Evolutionary conservation across 2,329 filamentous ascomycete species (phyloP).

Genomic region (Ceratocystis destructans): DNA sequence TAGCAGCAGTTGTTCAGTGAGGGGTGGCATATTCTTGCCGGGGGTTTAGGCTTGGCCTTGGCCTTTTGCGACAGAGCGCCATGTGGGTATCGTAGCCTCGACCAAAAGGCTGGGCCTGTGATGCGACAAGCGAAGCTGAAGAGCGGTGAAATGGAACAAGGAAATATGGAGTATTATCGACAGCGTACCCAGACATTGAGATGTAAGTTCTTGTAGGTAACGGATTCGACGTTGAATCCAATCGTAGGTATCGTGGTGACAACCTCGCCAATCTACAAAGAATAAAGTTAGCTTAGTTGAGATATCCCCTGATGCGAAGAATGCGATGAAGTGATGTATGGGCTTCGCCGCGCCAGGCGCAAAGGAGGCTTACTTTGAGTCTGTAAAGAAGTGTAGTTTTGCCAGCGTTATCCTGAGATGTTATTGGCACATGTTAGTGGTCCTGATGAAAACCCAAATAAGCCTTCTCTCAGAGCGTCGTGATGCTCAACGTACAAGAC

Average conservation of each 20-base stretch:
- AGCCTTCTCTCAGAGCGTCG: background rate
- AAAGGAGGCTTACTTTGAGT: constrained; percentile 53
- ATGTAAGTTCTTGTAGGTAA: constrained; percentile 95
- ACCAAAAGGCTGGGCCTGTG: constrained; percentile 1
- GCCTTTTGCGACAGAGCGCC: background rate
- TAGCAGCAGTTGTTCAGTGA: constrained; percentile 17
- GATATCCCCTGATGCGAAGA: background rate
- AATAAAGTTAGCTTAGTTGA: constrained; percentile 15
- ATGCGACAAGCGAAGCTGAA: background rate
- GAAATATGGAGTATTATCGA: background rate
- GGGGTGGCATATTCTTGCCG: too few relatives aligned
- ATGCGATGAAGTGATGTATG: constrained; percentile 9
- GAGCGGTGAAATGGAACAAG: background rate
- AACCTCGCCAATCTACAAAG: constrained; percentile 76
- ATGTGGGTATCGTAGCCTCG: constrained; percentile 6
- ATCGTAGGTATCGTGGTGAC: constrained; percentile 99
- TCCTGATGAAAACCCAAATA: background rate
- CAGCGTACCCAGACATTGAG: constrained; percentile 88
- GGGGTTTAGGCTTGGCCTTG: too few relatives aligned
- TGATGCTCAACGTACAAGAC: constrained; percentile 51
- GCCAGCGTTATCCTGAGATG: constrained; percentile 79
- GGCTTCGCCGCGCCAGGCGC: background rate
- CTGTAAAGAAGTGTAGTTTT: constrained; percentile 96
- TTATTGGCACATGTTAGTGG: constrained; percentile 1
- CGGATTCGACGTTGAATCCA: constrained; percentile 97